phyloP scores from a whole-genome alignment of 2,329 filamentous ascomycete species.

The Scedosporium boydii region DNA sequence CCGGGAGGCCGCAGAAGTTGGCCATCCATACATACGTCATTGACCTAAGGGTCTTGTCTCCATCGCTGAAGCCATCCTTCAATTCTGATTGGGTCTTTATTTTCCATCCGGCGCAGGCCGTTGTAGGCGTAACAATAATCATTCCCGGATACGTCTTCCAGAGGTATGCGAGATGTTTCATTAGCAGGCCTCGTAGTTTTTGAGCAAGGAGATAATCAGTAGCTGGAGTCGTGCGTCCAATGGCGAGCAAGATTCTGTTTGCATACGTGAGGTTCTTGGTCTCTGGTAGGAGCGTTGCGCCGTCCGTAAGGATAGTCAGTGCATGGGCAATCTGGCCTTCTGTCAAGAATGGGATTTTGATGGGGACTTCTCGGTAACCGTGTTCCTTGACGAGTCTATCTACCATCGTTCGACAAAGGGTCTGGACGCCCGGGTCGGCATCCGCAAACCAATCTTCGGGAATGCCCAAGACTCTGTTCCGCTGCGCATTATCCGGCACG shows the following conservation, averaged over 20 bases:
- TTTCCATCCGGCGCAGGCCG: constrained; percentile 36
- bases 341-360: constrained; percentile 46
- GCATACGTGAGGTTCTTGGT: constrained; percentile 43
- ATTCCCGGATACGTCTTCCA: constrained; percentile 58
- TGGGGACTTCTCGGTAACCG: constrained; percentile 44
- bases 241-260: constrained; percentile 56
- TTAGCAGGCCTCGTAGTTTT: constrained; percentile 57
- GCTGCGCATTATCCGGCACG: constrained; percentile 14
- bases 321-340: constrained; percentile 66
- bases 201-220: constrained; percentile 62
- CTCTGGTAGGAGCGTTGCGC: constrained; percentile 34
- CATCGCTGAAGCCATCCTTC: constrained; percentile 32
- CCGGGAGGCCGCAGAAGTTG: constrained; percentile 39
- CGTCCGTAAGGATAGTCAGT: constrained; percentile 62
- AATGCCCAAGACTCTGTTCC: constrained; percentile 49
- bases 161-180: constrained; percentile 60
- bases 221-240: constrained; percentile 52
- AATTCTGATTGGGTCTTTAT: constrained; percentile 27
- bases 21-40: constrained; percentile 44
- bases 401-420: constrained; percentile 32
- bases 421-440: constrained; percentile 30
- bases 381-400: constrained; percentile 41
- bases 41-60: constrained; percentile 32
- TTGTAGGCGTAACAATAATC: constrained; percentile 63
- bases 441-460: constrained; percentile 53